These are phyloP conservation scores for Penicillium sclerotigenum DNA, from an alignment of 2,329 filamentous ascomycete genomes.

Conservation along the genomic window DNA sequence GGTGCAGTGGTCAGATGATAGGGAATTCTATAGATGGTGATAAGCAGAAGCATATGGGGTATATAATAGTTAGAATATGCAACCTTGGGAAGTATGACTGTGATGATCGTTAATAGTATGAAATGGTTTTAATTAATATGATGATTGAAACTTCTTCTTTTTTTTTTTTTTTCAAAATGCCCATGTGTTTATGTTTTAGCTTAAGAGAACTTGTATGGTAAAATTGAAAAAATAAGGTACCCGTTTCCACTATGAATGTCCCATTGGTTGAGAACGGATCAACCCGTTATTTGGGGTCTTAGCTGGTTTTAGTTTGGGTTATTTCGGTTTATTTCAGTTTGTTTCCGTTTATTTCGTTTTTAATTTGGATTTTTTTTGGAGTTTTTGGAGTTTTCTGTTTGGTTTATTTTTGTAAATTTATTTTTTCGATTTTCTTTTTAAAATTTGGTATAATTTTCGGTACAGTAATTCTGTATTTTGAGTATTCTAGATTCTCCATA, in stretches of 20 bases:
- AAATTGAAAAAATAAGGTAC: constrained; percentile 7
- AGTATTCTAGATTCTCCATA: not conserved
- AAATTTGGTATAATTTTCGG: not conserved
- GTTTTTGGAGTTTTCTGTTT: not conserved
- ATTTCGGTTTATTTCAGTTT: not conserved
- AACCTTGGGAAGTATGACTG: not conserved
- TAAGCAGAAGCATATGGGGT: not conserved
- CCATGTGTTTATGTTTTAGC: not conserved
- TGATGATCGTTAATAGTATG: not conserved
- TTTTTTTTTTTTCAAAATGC: not conserved
- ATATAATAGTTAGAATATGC: not conserved
- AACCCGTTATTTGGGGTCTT: constrained; percentile 6
- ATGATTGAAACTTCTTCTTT: not conserved
- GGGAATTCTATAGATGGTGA: not conserved
- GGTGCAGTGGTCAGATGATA: constrained; percentile 11
- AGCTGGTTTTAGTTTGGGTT: not conserved
- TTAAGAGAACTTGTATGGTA: not conserved
- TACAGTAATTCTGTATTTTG: not conserved
- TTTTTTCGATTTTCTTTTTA: not conserved
- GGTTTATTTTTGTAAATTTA: not conserved
- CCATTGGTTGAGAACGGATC: constrained; percentile 9
- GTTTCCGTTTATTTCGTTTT: too few relatives aligned
- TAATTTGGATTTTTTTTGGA: too few relatives aligned
- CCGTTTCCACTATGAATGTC: constrained; percentile 1
- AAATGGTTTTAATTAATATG: not conserved